Percentiles rank a stretch among this genome's conserved stretches.
Evolutionary conservation across 1,284 basidiomycete species (phyloP).

Genomic region (Apiotrichum gamsii): DNA sequence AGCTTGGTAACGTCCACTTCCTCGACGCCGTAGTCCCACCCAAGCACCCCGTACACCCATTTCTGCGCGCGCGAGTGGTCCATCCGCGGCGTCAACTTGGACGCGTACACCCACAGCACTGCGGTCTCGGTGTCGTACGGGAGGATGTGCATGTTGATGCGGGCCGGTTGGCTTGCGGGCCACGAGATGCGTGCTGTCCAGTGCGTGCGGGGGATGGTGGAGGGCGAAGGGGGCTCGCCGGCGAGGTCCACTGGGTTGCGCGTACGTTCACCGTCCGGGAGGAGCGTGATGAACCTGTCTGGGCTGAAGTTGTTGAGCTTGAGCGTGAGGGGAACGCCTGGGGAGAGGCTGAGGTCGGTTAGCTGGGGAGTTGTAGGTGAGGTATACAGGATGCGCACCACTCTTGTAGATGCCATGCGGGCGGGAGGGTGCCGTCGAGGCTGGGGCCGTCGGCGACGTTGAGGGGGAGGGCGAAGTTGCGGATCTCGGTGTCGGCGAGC

Average conservation of each 20-base stretch:
- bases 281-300: conserved; percentile 17
- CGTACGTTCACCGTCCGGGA: too few species aligned
- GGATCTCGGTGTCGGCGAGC: conserved; percentile 37
- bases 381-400: too few species aligned
- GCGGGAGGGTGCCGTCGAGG: too few species aligned
- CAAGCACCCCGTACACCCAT: too few species aligned
- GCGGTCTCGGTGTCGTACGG: neutral
- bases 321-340: neutral
- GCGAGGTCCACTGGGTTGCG: too few species aligned
- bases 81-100: conserved; percentile 22
- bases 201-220: neutral
- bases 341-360: neutral
- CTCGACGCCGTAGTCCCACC: neutral
- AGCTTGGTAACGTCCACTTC: too few species aligned
- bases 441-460: too few species aligned
- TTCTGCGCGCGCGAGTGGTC: conserved; percentile 7
- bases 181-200: conserved; percentile 39
- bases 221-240: too few species aligned
- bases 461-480: conserved; percentile 32
- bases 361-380: too few species aligned
- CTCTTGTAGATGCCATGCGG: too few species aligned
- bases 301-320: conserved; percentile 10
- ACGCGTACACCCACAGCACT: conserved; percentile 16
- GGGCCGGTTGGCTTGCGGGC: conserved; percentile 27
- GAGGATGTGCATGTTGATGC: conserved; percentile 8